Evolutionary conservation across 2,329 filamentous ascomycete genomes (phyloP).

Genomic region (Botrytis fragariae): DNA sequence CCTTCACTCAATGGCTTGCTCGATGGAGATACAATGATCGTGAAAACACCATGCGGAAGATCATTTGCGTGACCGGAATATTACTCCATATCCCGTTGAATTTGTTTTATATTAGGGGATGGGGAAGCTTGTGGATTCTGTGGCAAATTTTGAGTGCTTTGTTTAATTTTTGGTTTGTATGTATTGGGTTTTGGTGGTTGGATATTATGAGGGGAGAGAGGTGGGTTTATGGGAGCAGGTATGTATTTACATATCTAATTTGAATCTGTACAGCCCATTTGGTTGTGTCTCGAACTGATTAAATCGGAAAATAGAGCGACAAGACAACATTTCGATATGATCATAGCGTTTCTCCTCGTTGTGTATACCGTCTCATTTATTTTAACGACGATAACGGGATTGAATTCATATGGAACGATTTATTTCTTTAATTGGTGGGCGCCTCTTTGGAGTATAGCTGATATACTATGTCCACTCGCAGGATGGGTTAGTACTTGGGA

Average conservation of each 20-base stretch:
- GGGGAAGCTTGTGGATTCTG: neutral
- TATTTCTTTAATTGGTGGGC: neutral
- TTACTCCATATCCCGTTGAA: neutral
- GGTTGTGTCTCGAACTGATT: neutral
- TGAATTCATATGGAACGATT: neutral
- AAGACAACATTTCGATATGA: neutral
- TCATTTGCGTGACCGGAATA: neutral
- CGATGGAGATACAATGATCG: neutral
- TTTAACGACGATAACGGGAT: neutral
- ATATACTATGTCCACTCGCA: neutral
- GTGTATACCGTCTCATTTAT: neutral
- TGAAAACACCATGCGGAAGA: neutral
- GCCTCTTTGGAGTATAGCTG: neutral
- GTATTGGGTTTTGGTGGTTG: neutral
- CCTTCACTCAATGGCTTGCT: neutral
- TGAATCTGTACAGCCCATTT: neutral
- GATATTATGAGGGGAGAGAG: neutral
- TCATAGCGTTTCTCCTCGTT: neutral
- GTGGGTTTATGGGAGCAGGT: neutral
- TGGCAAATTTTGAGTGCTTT: neutral
- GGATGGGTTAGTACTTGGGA: neutral
- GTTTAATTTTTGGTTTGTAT: neutral
- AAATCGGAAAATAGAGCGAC: neutral
- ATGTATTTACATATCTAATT: neutral
- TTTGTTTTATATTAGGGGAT: neutral